Percentiles rank a stretch among this genome's conserved stretches.
Evolutionary conservation across 768 basidiomycete genomes (phyloP).

Genomic region (Xerocomellus amylosporus): DNA sequence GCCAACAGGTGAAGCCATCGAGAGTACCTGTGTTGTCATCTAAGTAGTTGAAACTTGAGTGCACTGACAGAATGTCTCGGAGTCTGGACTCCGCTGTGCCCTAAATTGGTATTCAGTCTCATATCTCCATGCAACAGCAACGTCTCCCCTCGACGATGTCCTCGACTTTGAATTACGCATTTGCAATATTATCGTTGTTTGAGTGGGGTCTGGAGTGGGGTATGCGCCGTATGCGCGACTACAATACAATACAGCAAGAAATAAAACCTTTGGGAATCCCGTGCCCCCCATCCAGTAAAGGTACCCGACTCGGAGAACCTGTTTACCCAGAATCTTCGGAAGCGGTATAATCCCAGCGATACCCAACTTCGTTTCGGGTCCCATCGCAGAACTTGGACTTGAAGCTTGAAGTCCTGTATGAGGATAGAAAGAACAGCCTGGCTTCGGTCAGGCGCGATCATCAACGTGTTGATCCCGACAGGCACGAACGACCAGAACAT

Average conservation of each 20-base stretch:
- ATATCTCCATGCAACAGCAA: too few species aligned
- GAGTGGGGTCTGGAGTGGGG: too few species aligned
- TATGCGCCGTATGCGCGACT: not conserved
- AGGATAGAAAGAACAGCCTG: conserved; percentile 25
- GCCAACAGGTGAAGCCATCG: too few species aligned
- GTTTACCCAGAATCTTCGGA: conserved; percentile 31
- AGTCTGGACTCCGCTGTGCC: not conserved
- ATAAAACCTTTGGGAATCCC: not conserved
- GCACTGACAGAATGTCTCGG: not conserved
- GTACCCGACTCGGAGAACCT: conserved; percentile 7
- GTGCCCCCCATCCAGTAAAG: conserved; percentile 4
- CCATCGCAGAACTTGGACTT: too few species aligned
- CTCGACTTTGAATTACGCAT: not conserved
- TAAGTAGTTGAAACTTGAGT: too few species aligned
- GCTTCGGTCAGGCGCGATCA: not conserved
- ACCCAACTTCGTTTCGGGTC: too few species aligned
- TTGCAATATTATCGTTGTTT: not conserved
- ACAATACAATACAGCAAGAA: not conserved
- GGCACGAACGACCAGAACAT: not conserved
- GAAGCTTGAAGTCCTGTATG: conserved; percentile 29
- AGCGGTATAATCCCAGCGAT: conserved; percentile 27
- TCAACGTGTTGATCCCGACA: too few species aligned
- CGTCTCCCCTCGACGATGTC: not conserved
- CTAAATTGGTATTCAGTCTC: not conserved
- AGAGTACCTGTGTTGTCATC: too few species aligned